Base-by-base conservation (phyloP, 139 green algal species). In the Chlamydomonas urium region DNA sequence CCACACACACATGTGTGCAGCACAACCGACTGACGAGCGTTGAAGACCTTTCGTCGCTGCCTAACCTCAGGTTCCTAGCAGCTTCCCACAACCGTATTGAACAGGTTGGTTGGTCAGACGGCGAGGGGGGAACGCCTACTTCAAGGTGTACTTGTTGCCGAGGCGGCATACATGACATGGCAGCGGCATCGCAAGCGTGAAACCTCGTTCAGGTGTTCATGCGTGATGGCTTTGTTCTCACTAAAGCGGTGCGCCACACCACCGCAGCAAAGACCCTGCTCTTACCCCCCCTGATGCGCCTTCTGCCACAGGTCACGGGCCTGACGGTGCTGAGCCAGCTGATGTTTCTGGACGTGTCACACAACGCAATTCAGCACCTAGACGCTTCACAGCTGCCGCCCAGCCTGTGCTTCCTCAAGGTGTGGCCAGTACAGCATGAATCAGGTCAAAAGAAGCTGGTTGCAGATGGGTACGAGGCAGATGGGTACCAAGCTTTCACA, bases 281-380 rank as follows among this genome's bases (percentile, higher is more conserved):
- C 24, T 31, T 5, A 8, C 53, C 53, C 53, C 53, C 19, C 10
- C 21, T 32, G 5, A 8, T 62, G 53, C 19, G 10, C 53, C 53
- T 17, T 35, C 19, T 28, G 3, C 17, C 34, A 31, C 74, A 79
- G 75, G 60, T 76, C n/a, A 48, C 59, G 29, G 74, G 74, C 21
- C 35, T 79, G 26, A 26, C 38, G 6, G 32, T 45, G 33, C 32
- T 79, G 57, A 42, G 57, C 5, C 21, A 38, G 38, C 75, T 80
- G 10, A 69, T 80, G 75, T 76, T 80, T 37, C 68, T 80, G 47
- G 75, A 80, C 38, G 29, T 80, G 19, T 73, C 59, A 6, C n/a
- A 73, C 75, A 80, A 80, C 48, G 48, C 23, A 3, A 66, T 80
- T 4, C 3, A 26, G 4, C 4, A 3, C 1, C 68, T 80, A 68